Conservation (phyloP, 139 green algal species). For the Chlamydomonas incerta region DNA sequence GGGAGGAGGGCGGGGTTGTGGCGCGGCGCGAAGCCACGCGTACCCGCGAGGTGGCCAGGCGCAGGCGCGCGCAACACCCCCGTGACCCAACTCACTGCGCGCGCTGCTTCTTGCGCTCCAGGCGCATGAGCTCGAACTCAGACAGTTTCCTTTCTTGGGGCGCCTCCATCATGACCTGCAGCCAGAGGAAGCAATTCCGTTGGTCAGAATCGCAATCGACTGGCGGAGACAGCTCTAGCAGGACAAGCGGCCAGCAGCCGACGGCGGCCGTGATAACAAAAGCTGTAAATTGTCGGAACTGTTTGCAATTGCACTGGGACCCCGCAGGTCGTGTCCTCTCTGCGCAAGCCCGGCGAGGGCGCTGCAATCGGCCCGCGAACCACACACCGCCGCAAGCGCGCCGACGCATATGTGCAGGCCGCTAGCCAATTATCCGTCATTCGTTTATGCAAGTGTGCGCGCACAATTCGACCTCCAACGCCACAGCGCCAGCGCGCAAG, state of each 20-base stretch:
- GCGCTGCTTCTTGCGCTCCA: slow-evolving; percentile 22
- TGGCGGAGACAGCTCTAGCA: not conserved
- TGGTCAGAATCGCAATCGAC: not conserved
- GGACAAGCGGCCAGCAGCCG: not conserved
- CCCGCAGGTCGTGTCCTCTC: not conserved
- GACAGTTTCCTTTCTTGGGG: not conserved
- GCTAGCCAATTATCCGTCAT: no score
- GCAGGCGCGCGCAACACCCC: not conserved
- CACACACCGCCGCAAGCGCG: not conserved
- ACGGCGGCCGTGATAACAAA: no score
- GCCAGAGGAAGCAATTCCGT: not conserved
- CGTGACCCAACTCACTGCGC: not conserved
- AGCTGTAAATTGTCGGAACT: no score
- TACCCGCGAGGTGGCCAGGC: not conserved
- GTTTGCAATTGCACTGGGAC: no score
- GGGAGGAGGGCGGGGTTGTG: not conserved
- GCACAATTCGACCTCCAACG: not conserved
- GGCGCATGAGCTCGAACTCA: slow-evolving; percentile 1
- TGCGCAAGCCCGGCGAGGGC: no score
- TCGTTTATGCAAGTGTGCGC: no score
- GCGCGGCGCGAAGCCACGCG: no score
- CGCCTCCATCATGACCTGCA: not conserved
- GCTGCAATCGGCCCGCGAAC: no score
- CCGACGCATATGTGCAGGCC: not conserved
- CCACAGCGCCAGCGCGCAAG: not conserved